phyloP scores from a whole-genome alignment of 1,139 yeast species.

The Diutina ranongensis region DNA sequence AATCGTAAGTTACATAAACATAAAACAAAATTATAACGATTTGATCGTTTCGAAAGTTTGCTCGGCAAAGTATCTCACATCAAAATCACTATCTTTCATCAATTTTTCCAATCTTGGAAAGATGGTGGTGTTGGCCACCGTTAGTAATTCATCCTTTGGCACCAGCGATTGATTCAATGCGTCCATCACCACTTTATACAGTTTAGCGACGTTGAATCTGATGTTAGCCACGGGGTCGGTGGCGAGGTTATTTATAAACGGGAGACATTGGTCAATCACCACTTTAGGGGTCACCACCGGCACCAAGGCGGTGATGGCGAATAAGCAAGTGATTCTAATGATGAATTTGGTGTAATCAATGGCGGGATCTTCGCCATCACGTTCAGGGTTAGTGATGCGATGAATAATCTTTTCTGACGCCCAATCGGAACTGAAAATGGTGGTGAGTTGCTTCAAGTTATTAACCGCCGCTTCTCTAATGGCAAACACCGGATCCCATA shows the following conservation, averaged over 20 bases:
- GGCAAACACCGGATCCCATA: slow-evolving; percentile 96
- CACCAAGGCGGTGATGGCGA: slow-evolving; percentile 72
- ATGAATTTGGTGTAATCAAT: slow-evolving; percentile 58
- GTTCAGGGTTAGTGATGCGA: slow-evolving; percentile 38
- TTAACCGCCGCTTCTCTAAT: slow-evolving; percentile 93
- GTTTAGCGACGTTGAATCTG: slow-evolving; percentile 87
- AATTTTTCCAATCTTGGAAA: slow-evolving; percentile 56
- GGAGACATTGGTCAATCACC: slow-evolving; percentile 56
- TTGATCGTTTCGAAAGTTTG: slow-evolving; percentile 3
- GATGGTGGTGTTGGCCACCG: slow-evolving; percentile 44
- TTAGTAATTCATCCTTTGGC: slow-evolving; percentile 22
- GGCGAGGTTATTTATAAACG: slow-evolving; percentile 63
- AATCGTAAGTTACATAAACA: background rate
- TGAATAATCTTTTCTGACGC: slow-evolving; percentile 76
- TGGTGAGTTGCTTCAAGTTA: slow-evolving; percentile 69
- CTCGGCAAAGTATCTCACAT: slow-evolving; percentile 74
- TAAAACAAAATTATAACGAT: slow-evolving; percentile 2
- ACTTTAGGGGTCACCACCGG: slow-evolving; percentile 53
- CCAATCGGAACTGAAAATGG: slow-evolving; percentile 90
- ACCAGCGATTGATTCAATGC: too few species aligned
- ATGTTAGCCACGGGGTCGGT: slow-evolving; percentile 88
- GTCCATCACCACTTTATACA: slow-evolving; percentile 54
- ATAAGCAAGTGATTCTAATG: slow-evolving; percentile 82
- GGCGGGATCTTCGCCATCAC: slow-evolving; percentile 13
- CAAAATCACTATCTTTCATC: slow-evolving; percentile 68